A percentile compares a stretch with the other conserved stretches of the same genome.
phyloP scores from a whole-genome alignment of 768 basidiomycete genomes.

The Sutorius australiensis region DNA sequence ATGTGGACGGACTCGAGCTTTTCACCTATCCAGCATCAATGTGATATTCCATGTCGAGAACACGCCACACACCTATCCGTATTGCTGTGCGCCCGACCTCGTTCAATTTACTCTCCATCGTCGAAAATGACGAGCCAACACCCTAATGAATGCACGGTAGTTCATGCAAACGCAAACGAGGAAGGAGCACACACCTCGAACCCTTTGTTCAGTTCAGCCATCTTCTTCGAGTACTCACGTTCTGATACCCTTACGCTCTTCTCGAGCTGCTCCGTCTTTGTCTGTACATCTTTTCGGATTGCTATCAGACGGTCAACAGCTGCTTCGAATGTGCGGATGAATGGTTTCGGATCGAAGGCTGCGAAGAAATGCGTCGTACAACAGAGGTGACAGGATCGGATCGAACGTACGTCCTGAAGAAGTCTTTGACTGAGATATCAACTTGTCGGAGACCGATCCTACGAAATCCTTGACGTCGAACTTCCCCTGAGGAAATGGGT shows the following conservation, averaged over 20 bases:
- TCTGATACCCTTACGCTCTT: constrained; percentile 85
- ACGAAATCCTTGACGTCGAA: constrained; percentile 93
- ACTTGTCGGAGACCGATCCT: constrained; percentile 77
- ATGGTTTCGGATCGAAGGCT: constrained; percentile 96
- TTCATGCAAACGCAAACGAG: background rate
- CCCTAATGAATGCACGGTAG: constrained; percentile 44
- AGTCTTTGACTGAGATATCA: constrained; percentile 81
- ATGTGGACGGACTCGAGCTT: constrained; percentile 93
- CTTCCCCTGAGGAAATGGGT: constrained; percentile 55
- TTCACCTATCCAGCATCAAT: constrained; percentile 56
- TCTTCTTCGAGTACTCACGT: constrained; percentile 90
- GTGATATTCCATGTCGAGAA: background rate
- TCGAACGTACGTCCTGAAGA: constrained; percentile 72
- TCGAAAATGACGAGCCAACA: constrained; percentile 82
- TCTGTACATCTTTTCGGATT: constrained; percentile 85
- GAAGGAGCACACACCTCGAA: constrained; percentile 68
- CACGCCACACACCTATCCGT: constrained; percentile 63
- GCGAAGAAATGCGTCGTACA: constrained; percentile 9
- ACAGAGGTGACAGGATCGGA: background rate
- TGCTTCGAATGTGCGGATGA: constrained; percentile 87
- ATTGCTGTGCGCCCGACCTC: constrained; percentile 93
- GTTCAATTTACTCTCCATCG: constrained; percentile 88
- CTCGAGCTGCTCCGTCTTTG: constrained; percentile 89
- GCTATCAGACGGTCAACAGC: constrained; percentile 86
- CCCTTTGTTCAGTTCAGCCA: constrained; percentile 87